These are phyloP conservation scores for Kalaharituber pfeilii DNA, from an alignment of 2,329 filamentous ascomycete species.

Conservation along the genomic window DNA sequence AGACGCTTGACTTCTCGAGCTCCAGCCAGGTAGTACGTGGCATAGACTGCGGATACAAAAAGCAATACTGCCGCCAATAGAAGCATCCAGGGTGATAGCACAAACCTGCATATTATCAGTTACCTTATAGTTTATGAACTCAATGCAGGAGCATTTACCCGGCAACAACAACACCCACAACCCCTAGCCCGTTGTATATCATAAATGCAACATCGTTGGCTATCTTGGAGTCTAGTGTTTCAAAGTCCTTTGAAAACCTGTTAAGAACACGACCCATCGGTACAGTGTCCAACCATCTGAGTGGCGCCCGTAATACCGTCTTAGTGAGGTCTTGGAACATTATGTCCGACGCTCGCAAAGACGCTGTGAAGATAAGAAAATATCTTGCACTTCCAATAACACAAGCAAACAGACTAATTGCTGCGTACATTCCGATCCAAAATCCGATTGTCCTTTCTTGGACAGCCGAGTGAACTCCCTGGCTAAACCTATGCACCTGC, in stretches of 20 bases:
- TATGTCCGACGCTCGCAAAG: slow-evolving; percentile 48
- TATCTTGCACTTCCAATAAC: slow-evolving; percentile 45
- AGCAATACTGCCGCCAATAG: slow-evolving; percentile 43
- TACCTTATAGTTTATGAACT: not conserved
- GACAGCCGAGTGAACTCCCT: slow-evolving; percentile 15
- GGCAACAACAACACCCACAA: slow-evolving; percentile 49
- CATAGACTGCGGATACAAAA: slow-evolving; percentile 39
- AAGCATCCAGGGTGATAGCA: slow-evolving; percentile 52
- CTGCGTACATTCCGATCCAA: slow-evolving; percentile 52
- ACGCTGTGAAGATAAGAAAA: slow-evolving; percentile 45
- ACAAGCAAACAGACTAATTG: slow-evolving; percentile 39
- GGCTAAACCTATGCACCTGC: slow-evolving; percentile 3
- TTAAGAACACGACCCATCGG: slow-evolving; percentile 62
- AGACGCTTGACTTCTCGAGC: slow-evolving; percentile 60
- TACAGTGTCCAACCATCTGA: slow-evolving; percentile 68
- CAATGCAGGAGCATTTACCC: slow-evolving; percentile 27
- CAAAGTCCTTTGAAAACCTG: slow-evolving; percentile 62
- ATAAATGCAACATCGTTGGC: slow-evolving; percentile 46
- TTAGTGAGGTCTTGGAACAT: slow-evolving; percentile 52
- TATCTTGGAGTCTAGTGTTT: slow-evolving; percentile 50
- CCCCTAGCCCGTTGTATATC: slow-evolving; percentile 41
- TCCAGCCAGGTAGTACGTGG: slow-evolving; percentile 46
- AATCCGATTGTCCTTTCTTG: slow-evolving; percentile 34
- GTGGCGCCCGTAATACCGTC: slow-evolving; percentile 49
- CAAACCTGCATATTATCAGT: slow-evolving; percentile 28